Base-by-base conservation (phyloP, 345 rosid genomes). In the Camelina laxa region DNA sequence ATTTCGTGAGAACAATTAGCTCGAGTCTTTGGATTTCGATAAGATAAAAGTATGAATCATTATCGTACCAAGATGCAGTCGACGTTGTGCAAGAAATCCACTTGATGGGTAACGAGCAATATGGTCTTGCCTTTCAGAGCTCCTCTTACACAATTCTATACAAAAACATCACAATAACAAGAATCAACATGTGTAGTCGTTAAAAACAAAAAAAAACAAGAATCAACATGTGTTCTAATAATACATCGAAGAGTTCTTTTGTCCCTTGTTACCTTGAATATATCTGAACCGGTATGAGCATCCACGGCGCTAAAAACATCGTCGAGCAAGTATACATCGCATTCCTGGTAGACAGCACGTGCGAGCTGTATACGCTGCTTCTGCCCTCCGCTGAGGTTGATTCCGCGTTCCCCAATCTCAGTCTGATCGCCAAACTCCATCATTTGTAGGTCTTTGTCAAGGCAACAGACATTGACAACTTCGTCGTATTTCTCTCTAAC, bases 371-470 rank as follows among this genome's bases (percentile, higher is more conserved):
- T 83, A 56, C 98, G 83, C 82, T 94, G 98, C 82, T 94, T 94
- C 85, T 94, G 98, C 11, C 98, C 97, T 6, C 98, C 98, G 19
- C 98, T 94, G 64, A 91, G 97, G 82, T 94, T 91, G 77, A 94
- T 94, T 45, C 98, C 97, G 0, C 96, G 91, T 79, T 94, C 98
- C 48, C 98, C 98, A 14, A 94, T 94, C 82, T 90, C 97, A 19
- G 98, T 91, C 73, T 87, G 92, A 67, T 94, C 98, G 30, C 98
- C 97, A 76, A 67, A 85, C 79, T 94, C 97, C 98, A 94, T 91
- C 98, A 90, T 88, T 67, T 90, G 88, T 78, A 94, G 50, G 74
- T 94, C 98, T 74, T 87, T 90, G 72, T 87, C 93, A 70, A 94
- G 77, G 80, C 89, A 78, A 80, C 97, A 94, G 4, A 87, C 95